These are phyloP conservation scores for Pilaira anomala DNA, from an alignment of 192 early-diverging fungal genomes.

Conservation along the genomic window DNA sequence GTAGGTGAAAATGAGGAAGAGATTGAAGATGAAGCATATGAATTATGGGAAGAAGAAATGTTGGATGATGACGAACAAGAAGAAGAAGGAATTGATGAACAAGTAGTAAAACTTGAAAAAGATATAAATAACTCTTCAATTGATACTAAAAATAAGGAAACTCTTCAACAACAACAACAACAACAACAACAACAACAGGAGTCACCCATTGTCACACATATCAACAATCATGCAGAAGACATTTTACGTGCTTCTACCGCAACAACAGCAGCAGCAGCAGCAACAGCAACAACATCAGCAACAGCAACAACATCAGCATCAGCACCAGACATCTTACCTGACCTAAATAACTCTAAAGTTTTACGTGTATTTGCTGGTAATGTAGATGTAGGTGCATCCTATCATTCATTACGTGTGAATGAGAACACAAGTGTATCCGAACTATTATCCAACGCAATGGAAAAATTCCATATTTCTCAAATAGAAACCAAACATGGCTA, in stretches of 20 bases:
- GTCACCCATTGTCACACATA: neutral
- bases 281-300: too few species aligned
- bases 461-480: slow-evolving; percentile 50
- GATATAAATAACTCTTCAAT: neutral
- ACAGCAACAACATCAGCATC: too few species aligned
- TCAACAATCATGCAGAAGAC: neutral
- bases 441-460: slow-evolving; percentile 46
- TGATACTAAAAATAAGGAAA: neutral
- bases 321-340: neutral
- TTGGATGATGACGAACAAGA: slow-evolving; percentile 22
- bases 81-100: slow-evolving; percentile 41
- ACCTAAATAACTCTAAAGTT: slow-evolving; percentile 25
- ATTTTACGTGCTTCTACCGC: neutral
- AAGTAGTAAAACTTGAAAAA: neutral
- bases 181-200: neutral
- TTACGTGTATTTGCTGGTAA: slow-evolving; percentile 54
- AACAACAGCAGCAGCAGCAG: neutral
- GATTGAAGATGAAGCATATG: slow-evolving; percentile 41
- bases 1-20: slow-evolving; percentile 28
- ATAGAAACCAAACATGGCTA: slow-evolving; percentile 35
- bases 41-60: slow-evolving; percentile 41
- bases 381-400: slow-evolving; percentile 46
- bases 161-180: neutral
- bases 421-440: slow-evolving; percentile 38
- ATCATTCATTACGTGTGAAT: slow-evolving; percentile 47